Evolutionary conservation across 2,329 filamentous ascomycete genomes (phyloP).

Genomic region (Colletotrichum sp.): DNA sequence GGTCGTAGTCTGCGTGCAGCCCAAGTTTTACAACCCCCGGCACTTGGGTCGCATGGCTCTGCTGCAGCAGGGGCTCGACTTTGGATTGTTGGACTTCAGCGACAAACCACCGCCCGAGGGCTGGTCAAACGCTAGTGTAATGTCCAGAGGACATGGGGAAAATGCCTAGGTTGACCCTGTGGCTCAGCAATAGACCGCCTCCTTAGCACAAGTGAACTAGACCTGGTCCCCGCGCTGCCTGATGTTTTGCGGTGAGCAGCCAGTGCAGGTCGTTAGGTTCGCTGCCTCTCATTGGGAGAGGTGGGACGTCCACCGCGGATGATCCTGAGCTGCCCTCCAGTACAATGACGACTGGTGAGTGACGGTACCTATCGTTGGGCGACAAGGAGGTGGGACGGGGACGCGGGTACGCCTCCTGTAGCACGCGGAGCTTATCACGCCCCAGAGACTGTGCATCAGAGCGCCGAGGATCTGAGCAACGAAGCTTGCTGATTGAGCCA

Average conservation of each 20-base stretch:
- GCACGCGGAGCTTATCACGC: conserved; percentile 19
- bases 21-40: conserved; percentile 16
- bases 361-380: background rate
- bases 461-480: conserved; percentile 17
- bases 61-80: conserved; percentile 6
- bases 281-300: background rate
- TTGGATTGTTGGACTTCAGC: conserved; percentile 10
- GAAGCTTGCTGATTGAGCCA: conserved; percentile 4
- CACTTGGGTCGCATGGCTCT: conserved; percentile 19
- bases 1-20: background rate
- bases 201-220: background rate
- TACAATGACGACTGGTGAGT: background rate
- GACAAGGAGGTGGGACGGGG: background rate
- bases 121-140: conserved; percentile 16
- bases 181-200: conserved; percentile 18
- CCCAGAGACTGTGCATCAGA: conserved; percentile 12
- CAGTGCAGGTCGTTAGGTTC: conserved; percentile 1
- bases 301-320: background rate
- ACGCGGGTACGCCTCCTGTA: conserved; percentile 17
- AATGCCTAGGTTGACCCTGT: conserved; percentile 14
- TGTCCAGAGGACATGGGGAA: conserved; percentile 6
- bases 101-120: conserved; percentile 7
- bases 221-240: conserved; percentile 10
- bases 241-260: conserved; percentile 15
- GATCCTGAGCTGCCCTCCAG: background rate